Conservation (phyloP, 73 alveolate species). For the Paramecium bursaria region DNA sequence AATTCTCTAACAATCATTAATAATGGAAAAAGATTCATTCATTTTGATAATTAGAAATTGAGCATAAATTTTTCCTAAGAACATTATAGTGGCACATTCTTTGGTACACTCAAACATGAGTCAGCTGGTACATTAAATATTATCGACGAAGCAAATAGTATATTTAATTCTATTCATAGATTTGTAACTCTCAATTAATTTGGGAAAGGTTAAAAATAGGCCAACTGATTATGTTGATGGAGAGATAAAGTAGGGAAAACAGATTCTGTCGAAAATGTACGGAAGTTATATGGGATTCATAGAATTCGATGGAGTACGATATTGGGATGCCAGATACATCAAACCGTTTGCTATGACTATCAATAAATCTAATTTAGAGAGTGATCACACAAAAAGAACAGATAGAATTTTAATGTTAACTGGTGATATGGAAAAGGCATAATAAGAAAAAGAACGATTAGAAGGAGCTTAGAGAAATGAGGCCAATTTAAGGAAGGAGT, state of each 20-base stretch:
- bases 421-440: conserved; percentile 89
- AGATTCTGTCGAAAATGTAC: conserved; percentile 27
- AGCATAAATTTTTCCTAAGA: conserved; percentile 69
- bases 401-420: conserved; percentile 76
- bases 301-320: conserved; percentile 95
- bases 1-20: conserved; percentile 69
- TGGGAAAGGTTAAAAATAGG: conserved; percentile 77
- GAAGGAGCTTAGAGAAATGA: conserved; percentile 86
- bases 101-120: conserved; percentile 77
- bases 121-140: conserved; percentile 62
- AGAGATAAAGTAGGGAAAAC: conserved; percentile 66
- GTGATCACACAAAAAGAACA: conserved; percentile 85
- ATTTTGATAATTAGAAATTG: conserved; percentile 32
- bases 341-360: conserved; percentile 62
- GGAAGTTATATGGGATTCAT: conserved; percentile 90
- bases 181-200: conserved; percentile 6
- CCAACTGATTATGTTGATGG: conserved; percentile 91
- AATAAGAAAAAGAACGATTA: conserved; percentile 87
- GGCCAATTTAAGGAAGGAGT: conserved; percentile 76
- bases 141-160: conserved; percentile 67
- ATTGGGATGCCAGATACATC: conserved; percentile 94
- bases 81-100: conserved; percentile 71
- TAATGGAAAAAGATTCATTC: conserved; percentile 66
- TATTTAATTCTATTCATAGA: background rate
- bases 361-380: conserved; percentile 56